These are phyloP conservation scores for Phoma sp. DNA, from an alignment of 2,329 filamentous ascomycete species.

Conservation along the genomic window DNA sequence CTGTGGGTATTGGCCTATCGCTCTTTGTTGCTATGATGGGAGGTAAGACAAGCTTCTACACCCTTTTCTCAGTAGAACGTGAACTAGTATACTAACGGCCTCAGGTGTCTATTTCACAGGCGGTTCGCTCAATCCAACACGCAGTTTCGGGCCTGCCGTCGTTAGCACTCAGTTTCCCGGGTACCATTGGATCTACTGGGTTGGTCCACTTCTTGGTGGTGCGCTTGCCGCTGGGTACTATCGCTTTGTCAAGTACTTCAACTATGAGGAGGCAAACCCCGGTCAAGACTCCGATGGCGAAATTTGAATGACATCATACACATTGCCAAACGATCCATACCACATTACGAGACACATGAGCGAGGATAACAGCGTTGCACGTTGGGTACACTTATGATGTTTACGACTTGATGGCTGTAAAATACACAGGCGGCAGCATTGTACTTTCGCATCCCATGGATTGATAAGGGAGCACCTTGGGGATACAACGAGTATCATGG, in stretches of 20 bases:
- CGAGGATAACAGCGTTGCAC: no score
- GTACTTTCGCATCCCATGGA: no score
- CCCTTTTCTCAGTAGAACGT: neutral
- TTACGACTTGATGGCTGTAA: no score
- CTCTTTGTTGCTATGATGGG: slow-evolving; percentile 38
- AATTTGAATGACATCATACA: neutral
- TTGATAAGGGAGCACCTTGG: no score
- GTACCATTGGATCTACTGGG: slow-evolving; percentile 52
- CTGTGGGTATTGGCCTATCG: slow-evolving; percentile 28
- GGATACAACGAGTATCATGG: no score
- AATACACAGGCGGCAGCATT: no score
- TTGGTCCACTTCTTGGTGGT: slow-evolving; percentile 50
- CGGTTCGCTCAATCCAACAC: slow-evolving; percentile 52
- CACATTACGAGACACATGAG: no score
- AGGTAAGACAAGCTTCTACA: slow-evolving; percentile 14
- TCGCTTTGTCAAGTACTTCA: slow-evolving; percentile 49
- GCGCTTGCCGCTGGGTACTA: slow-evolving; percentile 57
- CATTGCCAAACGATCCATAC: neutral
- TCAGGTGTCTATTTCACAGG: slow-evolving; percentile 50
- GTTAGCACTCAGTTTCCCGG: slow-evolving; percentile 40
- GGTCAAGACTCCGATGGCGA: slow-evolving; percentile 30
- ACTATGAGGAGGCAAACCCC: slow-evolving; percentile 38
- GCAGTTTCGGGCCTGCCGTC: slow-evolving; percentile 53
- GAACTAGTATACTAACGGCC: neutral
- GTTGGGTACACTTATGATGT: no score